Conservation (phyloP, 2,329 filamentous ascomycete species). For the Alternaria sp. region DNA sequence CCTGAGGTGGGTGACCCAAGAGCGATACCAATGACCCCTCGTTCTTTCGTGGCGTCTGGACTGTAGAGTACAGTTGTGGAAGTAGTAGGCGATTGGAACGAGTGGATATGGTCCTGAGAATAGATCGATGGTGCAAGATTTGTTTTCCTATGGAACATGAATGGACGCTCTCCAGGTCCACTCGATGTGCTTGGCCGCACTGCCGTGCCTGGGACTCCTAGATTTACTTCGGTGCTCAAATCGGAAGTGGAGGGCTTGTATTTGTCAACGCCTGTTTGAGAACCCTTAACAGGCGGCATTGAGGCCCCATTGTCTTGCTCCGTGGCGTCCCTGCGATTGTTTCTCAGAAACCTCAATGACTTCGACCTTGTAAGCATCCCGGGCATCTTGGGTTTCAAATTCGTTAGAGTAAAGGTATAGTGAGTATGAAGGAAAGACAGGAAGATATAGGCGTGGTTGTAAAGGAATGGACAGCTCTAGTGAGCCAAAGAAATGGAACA, state of each 20-base stretch:
- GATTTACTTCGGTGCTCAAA: slow-evolving; percentile 29
- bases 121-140: slow-evolving; percentile 32
- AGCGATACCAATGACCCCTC: slow-evolving; percentile 48
- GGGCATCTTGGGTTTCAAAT: slow-evolving; percentile 47
- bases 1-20: slow-evolving; percentile 47
- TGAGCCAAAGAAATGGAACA: slow-evolving; percentile 40
- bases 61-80: slow-evolving; percentile 41
- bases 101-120: slow-evolving; percentile 32
- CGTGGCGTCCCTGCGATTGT: slow-evolving; percentile 36
- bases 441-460: slow-evolving; percentile 17
- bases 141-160: slow-evolving; percentile 46
- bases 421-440: slow-evolving; percentile 28
- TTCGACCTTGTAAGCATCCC: slow-evolving; percentile 47
- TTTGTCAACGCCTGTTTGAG: slow-evolving; percentile 38
- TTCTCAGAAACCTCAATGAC: slow-evolving; percentile 45
- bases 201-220: slow-evolving; percentile 39
- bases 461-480: slow-evolving; percentile 51
- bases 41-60: slow-evolving; percentile 35
- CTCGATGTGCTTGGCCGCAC: slow-evolving; percentile 45
- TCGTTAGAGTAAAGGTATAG: slow-evolving; percentile 36
- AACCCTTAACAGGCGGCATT: slow-evolving; percentile 31
- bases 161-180: slow-evolving; percentile 41
- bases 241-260: slow-evolving; percentile 39
- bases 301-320: slow-evolving; percentile 34
- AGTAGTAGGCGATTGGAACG: slow-evolving; percentile 36